Evolutionary conservation across 306 rosid genomes (phyloP).

Genomic region (Citrullus colocynthis): DNA sequence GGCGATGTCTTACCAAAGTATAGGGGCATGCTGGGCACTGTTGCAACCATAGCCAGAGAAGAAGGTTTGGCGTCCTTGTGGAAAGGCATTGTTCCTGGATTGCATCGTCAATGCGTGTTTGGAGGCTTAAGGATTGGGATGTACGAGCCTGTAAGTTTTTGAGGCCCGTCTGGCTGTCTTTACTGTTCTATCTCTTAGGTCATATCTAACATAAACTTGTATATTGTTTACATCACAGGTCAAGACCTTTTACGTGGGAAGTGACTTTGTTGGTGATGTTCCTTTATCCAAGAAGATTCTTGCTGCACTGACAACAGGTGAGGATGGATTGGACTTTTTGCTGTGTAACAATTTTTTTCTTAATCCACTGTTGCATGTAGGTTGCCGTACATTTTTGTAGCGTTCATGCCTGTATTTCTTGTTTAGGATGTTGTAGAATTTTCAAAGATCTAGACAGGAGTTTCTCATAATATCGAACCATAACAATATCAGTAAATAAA

Average conservation of each 20-base stretch:
- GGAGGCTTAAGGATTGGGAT: conserved; percentile 90
- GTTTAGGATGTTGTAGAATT: neutral
- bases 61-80: conserved; percentile 80
- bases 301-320: conserved; percentile 90
- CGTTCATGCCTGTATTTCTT: neutral
- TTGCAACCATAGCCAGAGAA: conserved; percentile 88
- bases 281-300: conserved; percentile 83
- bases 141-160: conserved; percentile 77
- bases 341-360: neutral
- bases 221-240: conserved; percentile 42
- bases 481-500: neutral
- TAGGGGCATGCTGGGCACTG: conserved; percentile 86
- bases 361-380: neutral
- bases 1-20: conserved; percentile 79
- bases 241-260: conserved; percentile 63
- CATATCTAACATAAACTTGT: conserved; percentile 11
- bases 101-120: conserved; percentile 81
- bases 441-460: neutral
- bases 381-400: neutral
- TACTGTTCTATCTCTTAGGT: conserved; percentile 1
- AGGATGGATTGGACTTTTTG: conserved; percentile 5
- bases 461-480: neutral
- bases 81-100: conserved; percentile 93
- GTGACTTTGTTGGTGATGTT: conserved; percentile 77
- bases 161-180: conserved; percentile 6